Evolutionary conservation across 805 yeast genomes (phyloP), one percentile per base, ranked within the genome.

Genomic region (Candida silvicultrix): DNA sequence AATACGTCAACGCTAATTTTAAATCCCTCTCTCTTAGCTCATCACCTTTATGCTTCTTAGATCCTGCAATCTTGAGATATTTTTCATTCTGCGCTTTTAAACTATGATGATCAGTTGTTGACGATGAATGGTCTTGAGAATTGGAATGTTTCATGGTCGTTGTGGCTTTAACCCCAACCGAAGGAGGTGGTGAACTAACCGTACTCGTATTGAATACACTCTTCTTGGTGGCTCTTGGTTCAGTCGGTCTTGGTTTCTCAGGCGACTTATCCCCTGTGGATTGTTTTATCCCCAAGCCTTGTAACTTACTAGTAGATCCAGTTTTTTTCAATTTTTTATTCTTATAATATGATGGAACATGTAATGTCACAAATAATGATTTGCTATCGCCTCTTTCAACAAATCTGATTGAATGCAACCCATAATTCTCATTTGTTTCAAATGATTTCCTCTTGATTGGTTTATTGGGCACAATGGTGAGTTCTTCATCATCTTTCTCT

Each of bases 1-100:
- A 55, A 19, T 44, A 38, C 0, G 40, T 48, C 4, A 52, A 14
- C 1, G 57, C 45, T 11, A 32, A 29, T 16, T 44, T 47, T 14
- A 40, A 9, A 41, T 51, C 38, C 3, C 22, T 23, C 1, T n/a
- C 16, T 7, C 41, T 20, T 4, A 48, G 23, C 1, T 43, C 40
- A 38, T 57, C 60, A 4, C 53, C 63, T 22, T 42, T 43, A 38
- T 56, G 59, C 25, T 57, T 57, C 12, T 29, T 37, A 28, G 25
- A 23, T 15, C 12, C 35, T 5, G 57, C 57, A 22, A 45, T 25
- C 11, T 35, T 36, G 25, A 47, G n/a, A 18, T 18, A 45, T 25
- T 44, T 39, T 14, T 45, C 16, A 18, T 18, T 34, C 23, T 37
- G 41, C 12, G 31, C 14, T 23, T 23, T 38, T 5, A 20, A 19